phyloP scores from a whole-genome alignment of 2,329 filamentous ascomycete genomes.

The Sporothrix mexicana region DNA sequence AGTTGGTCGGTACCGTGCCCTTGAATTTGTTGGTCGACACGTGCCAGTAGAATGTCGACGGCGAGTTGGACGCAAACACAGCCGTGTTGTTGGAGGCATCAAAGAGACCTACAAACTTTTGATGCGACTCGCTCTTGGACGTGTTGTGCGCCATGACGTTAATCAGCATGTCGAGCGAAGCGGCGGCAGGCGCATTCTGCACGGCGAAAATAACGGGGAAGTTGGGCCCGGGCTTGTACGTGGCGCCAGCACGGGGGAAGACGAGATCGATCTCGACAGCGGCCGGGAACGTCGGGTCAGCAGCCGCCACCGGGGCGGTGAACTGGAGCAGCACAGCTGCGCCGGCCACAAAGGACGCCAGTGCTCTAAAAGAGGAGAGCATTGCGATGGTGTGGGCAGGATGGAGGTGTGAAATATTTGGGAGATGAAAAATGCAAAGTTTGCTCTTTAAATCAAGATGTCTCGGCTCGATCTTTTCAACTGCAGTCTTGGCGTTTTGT shows the following conservation, averaged over 20 bases:
- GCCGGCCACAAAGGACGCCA: background rate
- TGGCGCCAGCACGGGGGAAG: constrained; percentile 12
- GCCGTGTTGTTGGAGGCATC: constrained; percentile 2
- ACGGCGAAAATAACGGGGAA: constrained; percentile 16
- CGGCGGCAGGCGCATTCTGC: background rate
- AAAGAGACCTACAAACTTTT: background rate
- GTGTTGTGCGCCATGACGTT: background rate
- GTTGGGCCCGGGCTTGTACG: background rate
- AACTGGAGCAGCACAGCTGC: background rate
- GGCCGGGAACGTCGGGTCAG: background rate
- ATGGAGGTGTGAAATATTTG: background rate
- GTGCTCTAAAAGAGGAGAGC: background rate
- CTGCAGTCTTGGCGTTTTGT: background rate
- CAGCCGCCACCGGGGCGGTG: background rate
- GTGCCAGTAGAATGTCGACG: constrained; percentile 13
- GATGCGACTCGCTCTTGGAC: background rate
- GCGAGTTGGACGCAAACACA: background rate
- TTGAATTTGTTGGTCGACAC: constrained; percentile 13
- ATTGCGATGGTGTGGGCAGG: background rate
- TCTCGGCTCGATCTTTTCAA: background rate
- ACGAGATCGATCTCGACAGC: constrained; percentile 17
- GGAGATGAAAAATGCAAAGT: background rate
- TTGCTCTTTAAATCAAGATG: background rate
- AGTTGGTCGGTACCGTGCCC: constrained; percentile 12
- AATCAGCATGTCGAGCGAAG: background rate